Evolutionary conservation across 495 filamentous ascomycete species (phyloP).

Genomic region (Podospora sp.): DNA sequence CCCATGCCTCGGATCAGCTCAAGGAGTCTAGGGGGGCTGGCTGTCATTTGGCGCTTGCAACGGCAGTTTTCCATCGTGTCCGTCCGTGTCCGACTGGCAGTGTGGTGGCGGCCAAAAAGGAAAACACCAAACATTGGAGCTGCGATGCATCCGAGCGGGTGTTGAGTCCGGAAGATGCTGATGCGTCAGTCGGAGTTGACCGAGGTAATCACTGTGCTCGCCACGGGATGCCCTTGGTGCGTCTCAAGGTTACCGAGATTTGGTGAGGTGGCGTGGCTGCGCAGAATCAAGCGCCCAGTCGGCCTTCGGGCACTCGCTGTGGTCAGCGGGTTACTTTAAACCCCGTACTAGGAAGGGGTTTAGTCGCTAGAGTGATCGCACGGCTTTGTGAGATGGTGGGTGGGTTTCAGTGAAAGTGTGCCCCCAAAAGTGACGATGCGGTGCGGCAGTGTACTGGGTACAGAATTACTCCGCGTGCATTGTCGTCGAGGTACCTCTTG

Average conservation of each 20-base stretch:
- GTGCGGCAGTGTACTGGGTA: neutral
- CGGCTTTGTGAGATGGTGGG: neutral
- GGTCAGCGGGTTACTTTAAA: neutral
- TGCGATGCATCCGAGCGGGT: neutral
- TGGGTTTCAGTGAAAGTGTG: constrained; percentile 12
- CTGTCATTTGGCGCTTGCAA: neutral
- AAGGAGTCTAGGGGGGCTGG: neutral
- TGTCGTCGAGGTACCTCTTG: neutral
- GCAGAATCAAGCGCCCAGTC: neutral
- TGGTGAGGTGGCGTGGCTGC: neutral
- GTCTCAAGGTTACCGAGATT: neutral
- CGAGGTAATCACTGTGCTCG: neutral
- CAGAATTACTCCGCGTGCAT: neutral
- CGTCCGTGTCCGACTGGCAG: neutral
- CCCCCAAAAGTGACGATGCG: neutral
- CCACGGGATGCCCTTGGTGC: neutral
- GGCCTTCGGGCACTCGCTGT: constrained; percentile 6
- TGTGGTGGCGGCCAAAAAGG: neutral
- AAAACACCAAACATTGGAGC: neutral
- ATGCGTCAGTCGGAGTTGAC: neutral
- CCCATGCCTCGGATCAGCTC: constrained; percentile 6
- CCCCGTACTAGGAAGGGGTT: neutral
- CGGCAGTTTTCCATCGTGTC: neutral
- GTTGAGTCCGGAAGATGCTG: neutral
- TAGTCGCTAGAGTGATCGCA: neutral